Evolutionary conservation across 257 asterid genomes (phyloP), one percentile per base, ranked within the genome.

Genomic region (Coffea eugenioides): DNA sequence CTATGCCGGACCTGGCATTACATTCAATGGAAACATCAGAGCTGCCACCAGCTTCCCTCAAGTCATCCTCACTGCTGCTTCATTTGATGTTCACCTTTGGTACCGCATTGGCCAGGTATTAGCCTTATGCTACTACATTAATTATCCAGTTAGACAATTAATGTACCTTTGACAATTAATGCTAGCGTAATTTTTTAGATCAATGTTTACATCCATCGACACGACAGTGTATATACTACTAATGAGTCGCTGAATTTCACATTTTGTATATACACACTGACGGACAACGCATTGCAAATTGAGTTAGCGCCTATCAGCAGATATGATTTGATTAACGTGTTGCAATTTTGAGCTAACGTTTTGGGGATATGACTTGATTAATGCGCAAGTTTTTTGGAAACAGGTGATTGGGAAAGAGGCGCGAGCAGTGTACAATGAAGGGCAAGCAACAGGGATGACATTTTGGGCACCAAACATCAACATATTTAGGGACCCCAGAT

Each of bases 31-130:
- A 43, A 67, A 85, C 45, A 69, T 92, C 71, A 83, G 48, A 0
- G 72, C 92, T 67, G 92, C 97, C 85, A 91, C 96, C 56, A 82
- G 82, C 82, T 91, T 91, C 69, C 97, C 94, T 77, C 89, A 86
- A 75, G 74, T 82, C 83, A 86, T 86, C 57, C 88, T 82, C 12
- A 20, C 88, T 27, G 88, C 89, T 56, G 57, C 89, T 20, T 54
- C 88, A 4, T 86, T 84, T 57, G 86, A 86, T 82, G 43, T 65
- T 39, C 46, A 70, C 59, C 89, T 84, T 5, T 86, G 89, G 88
- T 86, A 80, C 46, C 86, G 84, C 20, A 70, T 86, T 21, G 80
- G 77, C 54, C 84, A 69, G 89, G 89, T 86, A 36, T 23, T 69
- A 39, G 43, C 5, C 43, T 39, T 39, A 39, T 39, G 1, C 36